Base-by-base conservation (phyloP, 2,329 filamentous ascomycete genomes). In the Nakataea oryzae region DNA sequence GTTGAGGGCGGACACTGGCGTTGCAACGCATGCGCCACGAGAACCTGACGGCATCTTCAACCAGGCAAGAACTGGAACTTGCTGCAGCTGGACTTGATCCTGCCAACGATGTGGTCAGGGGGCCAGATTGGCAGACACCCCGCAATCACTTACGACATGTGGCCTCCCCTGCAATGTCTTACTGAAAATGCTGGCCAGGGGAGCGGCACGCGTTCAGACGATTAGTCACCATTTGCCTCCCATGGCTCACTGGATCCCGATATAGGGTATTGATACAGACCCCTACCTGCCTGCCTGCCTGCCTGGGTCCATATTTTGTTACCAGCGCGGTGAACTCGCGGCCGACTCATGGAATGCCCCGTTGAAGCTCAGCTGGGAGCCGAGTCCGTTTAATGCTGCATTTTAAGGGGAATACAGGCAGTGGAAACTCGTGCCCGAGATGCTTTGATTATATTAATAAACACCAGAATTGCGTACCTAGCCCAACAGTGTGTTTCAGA, bases 391-490 rank as follows among this genome's bases (percentile, higher is more conserved):
- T n/a, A 9, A 3, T 50, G 8, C 24, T 50, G 17, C 41, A 17
- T 5, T 17, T 9, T n/a, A n/a, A 50, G 41, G 41, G 24, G 41
- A n/a, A 50, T n/a, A n/a, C 41, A 12, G 69, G 69, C 4, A 66
- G 67, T 56, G 72, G 69, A 55, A 71, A 70, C 14, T 28, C 54
- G 54, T 24, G 54, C 30, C 80, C n/a, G n/a, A n/a, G 28, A 56
- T 56, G 24, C 54, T 56, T 28, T 56, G 26, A 14, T 27, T 24
- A 56, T 56, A 56, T 24, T 29, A 28, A 56, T 4, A 50, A n/a
- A 17, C 17, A 47, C 41, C 41, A 21, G 9, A 50, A 17, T 50
- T 17, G 17, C 41, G 41, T 47, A n/a, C 14, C 3, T 50, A 11
- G 21, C n/a, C n/a, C n/a, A n/a, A n/a, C n/a, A n/a, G n/a, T n/a